Evolutionary conservation across 139 green algal species (phyloP), one percentile per base, ranked within the genome.

Genomic region (Micractinium conductrix): DNA sequence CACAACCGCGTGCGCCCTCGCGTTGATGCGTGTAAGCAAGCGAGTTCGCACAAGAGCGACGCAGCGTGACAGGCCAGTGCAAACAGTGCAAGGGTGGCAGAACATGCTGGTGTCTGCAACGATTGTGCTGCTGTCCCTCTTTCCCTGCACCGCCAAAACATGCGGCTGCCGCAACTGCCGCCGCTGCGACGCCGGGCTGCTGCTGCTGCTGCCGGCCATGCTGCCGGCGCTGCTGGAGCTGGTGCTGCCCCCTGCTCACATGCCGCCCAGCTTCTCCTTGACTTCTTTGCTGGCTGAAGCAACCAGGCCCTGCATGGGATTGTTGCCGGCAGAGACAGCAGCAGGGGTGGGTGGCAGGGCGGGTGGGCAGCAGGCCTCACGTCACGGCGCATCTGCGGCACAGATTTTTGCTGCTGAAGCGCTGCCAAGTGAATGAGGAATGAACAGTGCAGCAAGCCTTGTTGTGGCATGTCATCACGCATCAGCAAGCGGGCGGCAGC

Each of bases 221-320:
- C 5, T 65, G 16, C 16, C 14, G 30, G 62, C 30, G 12, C 4
- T 4, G n/a, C n/a, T 71, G 63, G 14, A 28, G 38, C 21, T 45
- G 37, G 30, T 9, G 8, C 62, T 42, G 62, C 26, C n/a, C 60
- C 2, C 60, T 17, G 21, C 35, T 78, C 42, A 82, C 22, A 38
- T 33, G 8, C 28, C 45, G 53, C 74, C 76, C 30, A 82, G 76
- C 76, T 82, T 82, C 38, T 73, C 76, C 17, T 71, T 38, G 28
- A 82, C 76, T 38, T 82, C 76, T 30, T 82, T 82, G 76, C 76
- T 82, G 43, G 76, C 76, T 24, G 38, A 43, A 28, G 76, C 62
- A 6, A 58, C 76, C 38, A 82, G 42, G 16, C 76, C 76, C 76
- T 82, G 76, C 76, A 73, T 43, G 28, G 43, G 44, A 21, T 43